These are phyloP conservation scores for Candida morakotiae DNA, from an alignment of 805 yeast genomes.

Conservation along the genomic window DNA sequence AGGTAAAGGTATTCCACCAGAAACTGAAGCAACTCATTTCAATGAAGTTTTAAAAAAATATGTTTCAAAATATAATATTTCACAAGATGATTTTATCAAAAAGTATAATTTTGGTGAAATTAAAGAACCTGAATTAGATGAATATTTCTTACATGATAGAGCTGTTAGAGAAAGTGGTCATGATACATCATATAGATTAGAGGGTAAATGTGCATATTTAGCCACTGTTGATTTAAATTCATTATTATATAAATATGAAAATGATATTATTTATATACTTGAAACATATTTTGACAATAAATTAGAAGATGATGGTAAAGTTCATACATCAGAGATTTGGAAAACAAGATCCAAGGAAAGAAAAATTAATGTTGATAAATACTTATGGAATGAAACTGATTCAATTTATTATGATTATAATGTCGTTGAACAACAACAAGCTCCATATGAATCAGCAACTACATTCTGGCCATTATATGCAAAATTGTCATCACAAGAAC, in stretches of 20 bases:
- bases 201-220: constrained; percentile 82
- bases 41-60: constrained; percentile 65
- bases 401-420: constrained; percentile 85
- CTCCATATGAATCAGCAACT: constrained; percentile 79
- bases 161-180: constrained; percentile 97
- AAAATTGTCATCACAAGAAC: constrained; percentile 56
- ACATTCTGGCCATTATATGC: constrained; percentile 93
- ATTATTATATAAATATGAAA: constrained; percentile 83
- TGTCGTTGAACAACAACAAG: constrained; percentile 49
- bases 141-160: constrained; percentile 84
- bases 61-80: constrained; percentile 52
- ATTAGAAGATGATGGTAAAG: constrained; percentile 19
- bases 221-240: constrained; percentile 91
- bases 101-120: constrained; percentile 64
- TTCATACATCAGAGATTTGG: constrained; percentile 60
- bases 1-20: constrained; percentile 94
- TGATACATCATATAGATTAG: constrained; percentile 87
- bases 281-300: constrained; percentile 50
- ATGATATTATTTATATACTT: constrained; percentile 70
- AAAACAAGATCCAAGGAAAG: constrained; percentile 50
- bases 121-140: constrained; percentile 78
- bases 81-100: constrained; percentile 60
- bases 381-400: constrained; percentile 78
- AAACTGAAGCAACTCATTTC: constrained; percentile 89
- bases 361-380: constrained; percentile 53